A percentile compares a stretch with the other conserved stretches of the same genome.
Conservation (phyloP, 768 basidiomycete species). For the Cubamyces sp. region DNA sequence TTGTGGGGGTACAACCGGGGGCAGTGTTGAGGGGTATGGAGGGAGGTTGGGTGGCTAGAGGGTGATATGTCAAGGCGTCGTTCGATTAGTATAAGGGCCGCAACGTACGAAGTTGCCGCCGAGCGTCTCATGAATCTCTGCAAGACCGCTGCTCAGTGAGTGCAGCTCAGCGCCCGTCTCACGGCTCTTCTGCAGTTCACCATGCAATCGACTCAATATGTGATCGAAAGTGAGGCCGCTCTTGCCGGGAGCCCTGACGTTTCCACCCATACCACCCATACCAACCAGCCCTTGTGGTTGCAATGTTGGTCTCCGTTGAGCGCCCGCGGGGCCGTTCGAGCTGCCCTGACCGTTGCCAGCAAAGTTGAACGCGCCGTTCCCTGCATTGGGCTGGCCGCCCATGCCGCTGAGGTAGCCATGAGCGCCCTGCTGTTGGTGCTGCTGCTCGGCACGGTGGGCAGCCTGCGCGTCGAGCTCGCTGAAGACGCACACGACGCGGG, state of each 20-base stretch:
- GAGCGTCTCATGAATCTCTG: conserved; percentile 90
- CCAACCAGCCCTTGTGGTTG: conserved; percentile 64
- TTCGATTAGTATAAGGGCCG: not conserved
- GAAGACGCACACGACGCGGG: conserved; percentile 89
- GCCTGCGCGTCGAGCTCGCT: conserved; percentile 81
- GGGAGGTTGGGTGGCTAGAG: conserved; percentile 62
- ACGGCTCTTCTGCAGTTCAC: conserved; percentile 93
- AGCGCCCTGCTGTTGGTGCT: conserved; percentile 65
- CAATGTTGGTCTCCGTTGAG: conserved; percentile 58
- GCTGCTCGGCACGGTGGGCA: conserved; percentile 71
- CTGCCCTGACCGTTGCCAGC: conserved; percentile 39
- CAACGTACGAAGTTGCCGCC: conserved; percentile 76
- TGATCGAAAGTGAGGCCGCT: conserved; percentile 92
- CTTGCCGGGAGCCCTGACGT: conserved; percentile 75
- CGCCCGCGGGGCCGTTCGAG: conserved; percentile 35
- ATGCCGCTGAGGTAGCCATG: conserved; percentile 33
- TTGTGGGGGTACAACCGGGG: conserved; percentile 53
- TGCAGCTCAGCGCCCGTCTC: conserved; percentile 90
- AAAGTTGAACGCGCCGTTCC: conserved; percentile 50
- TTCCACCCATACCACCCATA: conserved; percentile 79
- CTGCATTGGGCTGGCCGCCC: conserved; percentile 40
- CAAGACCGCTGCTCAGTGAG: conserved; percentile 76
- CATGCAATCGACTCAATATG: conserved; percentile 84
- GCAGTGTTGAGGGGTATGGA: conserved; percentile 66
- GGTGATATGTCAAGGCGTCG: not conserved